Percentiles rank a stretch among this genome's conserved stretches.
These are phyloP conservation scores for Cyberlindnera lachancei DNA, from an alignment of 805 yeast genomes.

Conservation along the genomic window DNA sequence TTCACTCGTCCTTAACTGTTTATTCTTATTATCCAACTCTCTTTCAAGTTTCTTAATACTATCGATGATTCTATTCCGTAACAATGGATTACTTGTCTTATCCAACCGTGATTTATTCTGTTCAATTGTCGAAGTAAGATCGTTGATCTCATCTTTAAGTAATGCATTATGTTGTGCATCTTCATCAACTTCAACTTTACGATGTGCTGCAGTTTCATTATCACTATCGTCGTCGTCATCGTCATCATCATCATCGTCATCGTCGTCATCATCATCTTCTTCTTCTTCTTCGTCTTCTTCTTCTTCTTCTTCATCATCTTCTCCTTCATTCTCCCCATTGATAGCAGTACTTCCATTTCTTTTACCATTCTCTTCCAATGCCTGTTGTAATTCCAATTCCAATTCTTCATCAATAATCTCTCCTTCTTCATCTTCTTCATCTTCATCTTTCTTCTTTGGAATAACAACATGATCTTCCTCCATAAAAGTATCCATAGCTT, in stretches of 20 bases:
- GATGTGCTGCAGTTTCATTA: conserved; percentile 23
- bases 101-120: conserved; percentile 67
- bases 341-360: too few relatives aligned
- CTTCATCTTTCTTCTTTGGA: conserved; percentile 1
- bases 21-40: conserved; percentile 74
- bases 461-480: conserved; percentile 2
- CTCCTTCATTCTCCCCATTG: conserved; percentile 14
- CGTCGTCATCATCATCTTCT: conserved; percentile 18
- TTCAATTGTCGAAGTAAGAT: conserved; percentile 68
- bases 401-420: conserved; percentile 25
- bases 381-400: conserved; percentile 53
- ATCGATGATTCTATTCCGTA: conserved; percentile 79
- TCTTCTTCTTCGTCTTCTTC: conserved; percentile 25
- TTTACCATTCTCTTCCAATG: conserved; percentile 32
- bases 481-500: conserved; percentile 1
- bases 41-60: conserved; percentile 70
- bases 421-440: conserved; percentile 6
- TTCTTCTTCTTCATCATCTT: conserved; percentile 16
- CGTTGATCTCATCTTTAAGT: conserved; percentile 77
- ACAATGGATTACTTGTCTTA: conserved; percentile 72
- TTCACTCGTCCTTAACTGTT: conserved; percentile 44
- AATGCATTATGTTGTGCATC: conserved; percentile 63
- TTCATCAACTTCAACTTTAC: conserved; percentile 26
- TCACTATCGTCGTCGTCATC: conserved; percentile 28
- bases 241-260: conserved; percentile 31